Percentiles rank a stretch among this genome's conserved stretches.
These are phyloP conservation scores for Oemleria cerasiformis DNA, from an alignment of 306 rosid species.

Conservation along the genomic window DNA sequence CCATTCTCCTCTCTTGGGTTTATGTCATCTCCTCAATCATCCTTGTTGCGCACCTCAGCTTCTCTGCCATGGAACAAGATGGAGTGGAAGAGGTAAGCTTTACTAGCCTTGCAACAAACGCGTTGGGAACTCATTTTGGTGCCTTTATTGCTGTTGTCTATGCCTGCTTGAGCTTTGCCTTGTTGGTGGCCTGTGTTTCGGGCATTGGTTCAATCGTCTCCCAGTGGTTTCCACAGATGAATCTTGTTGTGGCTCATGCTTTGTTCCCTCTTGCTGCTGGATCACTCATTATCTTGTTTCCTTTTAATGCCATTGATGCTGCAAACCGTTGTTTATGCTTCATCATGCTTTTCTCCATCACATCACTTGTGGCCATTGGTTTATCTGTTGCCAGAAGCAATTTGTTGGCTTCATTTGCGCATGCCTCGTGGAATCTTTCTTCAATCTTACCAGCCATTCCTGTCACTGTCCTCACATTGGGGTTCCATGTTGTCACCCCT, in stretches of 20 bases:
- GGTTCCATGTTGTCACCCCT: slow-evolving; percentile 63
- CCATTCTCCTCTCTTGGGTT: slow-evolving; percentile 47
- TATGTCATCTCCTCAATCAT: slow-evolving; percentile 56
- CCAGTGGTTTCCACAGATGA: slow-evolving; percentile 27
- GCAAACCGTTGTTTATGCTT: slow-evolving; percentile 46
- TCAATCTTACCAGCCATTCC: slow-evolving; percentile 49
- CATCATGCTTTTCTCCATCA: slow-evolving; percentile 46
- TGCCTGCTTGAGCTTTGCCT: slow-evolving; percentile 41
- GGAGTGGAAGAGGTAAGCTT: slow-evolving; percentile 52
- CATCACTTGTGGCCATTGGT: slow-evolving; percentile 48
- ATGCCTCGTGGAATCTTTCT: slow-evolving; percentile 39
- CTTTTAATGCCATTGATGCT: slow-evolving; percentile 43
- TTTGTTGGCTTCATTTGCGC: slow-evolving; percentile 37
- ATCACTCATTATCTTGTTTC: slow-evolving; percentile 34
- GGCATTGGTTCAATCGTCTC: slow-evolving; percentile 49
- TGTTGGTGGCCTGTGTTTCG: slow-evolving; percentile 55
- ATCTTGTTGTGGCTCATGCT: slow-evolving; percentile 28
- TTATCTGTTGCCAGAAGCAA: slow-evolving; percentile 35
- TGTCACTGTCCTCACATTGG: slow-evolving; percentile 47
- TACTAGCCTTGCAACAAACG: slow-evolving; percentile 44
- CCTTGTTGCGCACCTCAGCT: slow-evolving; percentile 54
- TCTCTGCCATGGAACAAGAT: slow-evolving; percentile 52
- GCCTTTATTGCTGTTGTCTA: slow-evolving; percentile 47
- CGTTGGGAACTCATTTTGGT: slow-evolving; percentile 39
- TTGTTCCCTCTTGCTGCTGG: slow-evolving; percentile 41